Evolutionary conservation across 331 rosid genomes (phyloP).

Genomic region (Arachis monticola): DNA sequence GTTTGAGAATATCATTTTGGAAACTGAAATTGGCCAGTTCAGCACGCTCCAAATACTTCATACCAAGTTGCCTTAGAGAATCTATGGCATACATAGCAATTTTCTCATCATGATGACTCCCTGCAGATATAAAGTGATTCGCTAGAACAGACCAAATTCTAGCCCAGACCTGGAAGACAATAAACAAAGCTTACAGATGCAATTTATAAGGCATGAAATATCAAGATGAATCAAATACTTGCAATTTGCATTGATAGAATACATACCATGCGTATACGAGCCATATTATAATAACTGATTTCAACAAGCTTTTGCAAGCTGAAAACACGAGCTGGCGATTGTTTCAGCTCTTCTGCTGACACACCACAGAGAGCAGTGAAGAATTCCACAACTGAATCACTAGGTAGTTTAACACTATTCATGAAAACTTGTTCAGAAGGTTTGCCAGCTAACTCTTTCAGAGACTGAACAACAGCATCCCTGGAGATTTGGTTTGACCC

Average conservation of each 20-base stretch:
- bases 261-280: conserved; percentile 95
- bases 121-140: conserved; percentile 95
- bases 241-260: conserved; percentile 32
- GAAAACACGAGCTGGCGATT: conserved; percentile 97
- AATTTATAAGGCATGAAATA: conserved; percentile 26
- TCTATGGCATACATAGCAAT: conserved; percentile 97
- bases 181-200: conserved; percentile 36
- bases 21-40: conserved; percentile 97
- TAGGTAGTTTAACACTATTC: conserved; percentile 91
- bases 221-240: conserved; percentile 33
- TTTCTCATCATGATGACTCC: conserved; percentile 97
- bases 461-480: conserved; percentile 93
- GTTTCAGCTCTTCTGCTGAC: conserved; percentile 96
- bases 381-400: conserved; percentile 96
- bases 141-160: conserved; percentile 98
- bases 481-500: conserved; percentile 98
- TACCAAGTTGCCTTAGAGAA: conserved; percentile 94
- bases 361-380: conserved; percentile 97
- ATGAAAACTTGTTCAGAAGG: conserved; percentile 97
- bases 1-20: conserved; percentile 99
- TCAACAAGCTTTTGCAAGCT: conserved; percentile 99
- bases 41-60: conserved; percentile 99
- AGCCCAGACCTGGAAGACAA: conserved; percentile 93
- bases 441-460: conserved; percentile 89
- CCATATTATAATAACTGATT: conserved; percentile 98